Evolutionary conservation across 1,284 basidiomycete genomes (phyloP).

Genomic region (Naganishia cerealis): DNA sequence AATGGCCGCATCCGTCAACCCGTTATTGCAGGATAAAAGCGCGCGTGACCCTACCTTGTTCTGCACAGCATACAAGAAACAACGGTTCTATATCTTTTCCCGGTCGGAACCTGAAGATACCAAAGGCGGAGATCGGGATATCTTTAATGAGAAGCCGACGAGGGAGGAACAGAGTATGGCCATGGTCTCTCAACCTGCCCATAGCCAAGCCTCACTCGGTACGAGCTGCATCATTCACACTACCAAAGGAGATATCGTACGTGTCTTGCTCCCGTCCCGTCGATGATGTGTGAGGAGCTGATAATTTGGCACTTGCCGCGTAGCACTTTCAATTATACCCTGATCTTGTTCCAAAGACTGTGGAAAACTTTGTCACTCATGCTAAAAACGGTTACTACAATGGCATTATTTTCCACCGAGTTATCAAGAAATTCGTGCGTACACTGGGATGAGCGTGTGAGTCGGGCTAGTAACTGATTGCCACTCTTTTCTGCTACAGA

Average conservation of each 20-base stretch:
- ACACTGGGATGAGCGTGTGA: not conserved
- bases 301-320: not conserved
- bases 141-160: slow-evolving; percentile 97
- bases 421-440: slow-evolving; percentile 87
- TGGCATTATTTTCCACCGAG: slow-evolving; percentile 91
- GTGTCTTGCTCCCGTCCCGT: slow-evolving; percentile 32
- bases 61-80: slow-evolving; percentile 87
- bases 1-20: slow-evolving; percentile 93
- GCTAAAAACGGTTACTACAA: slow-evolving; percentile 87
- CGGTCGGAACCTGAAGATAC: slow-evolving; percentile 87
- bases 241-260: slow-evolving; percentile 81
- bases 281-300: not conserved
- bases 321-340: slow-evolving; percentile 81
- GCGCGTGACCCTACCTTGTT: slow-evolving; percentile 87
- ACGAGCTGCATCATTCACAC: slow-evolving; percentile 88
- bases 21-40: slow-evolving; percentile 79
- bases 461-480: not conserved
- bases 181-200: slow-evolving; percentile 63
- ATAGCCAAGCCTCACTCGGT: slow-evolving; percentile 65
- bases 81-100: slow-evolving; percentile 96
- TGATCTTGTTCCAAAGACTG: slow-evolving; percentile 84
- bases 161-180: slow-evolving; percentile 93
- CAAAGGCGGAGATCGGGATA: slow-evolving; percentile 85
- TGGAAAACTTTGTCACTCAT: slow-evolving; percentile 96
- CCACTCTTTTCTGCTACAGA: slow-evolving; percentile 52